phyloP scores from a whole-genome alignment of 2,329 filamentous ascomycete species.

The Penicillium glabrum region DNA sequence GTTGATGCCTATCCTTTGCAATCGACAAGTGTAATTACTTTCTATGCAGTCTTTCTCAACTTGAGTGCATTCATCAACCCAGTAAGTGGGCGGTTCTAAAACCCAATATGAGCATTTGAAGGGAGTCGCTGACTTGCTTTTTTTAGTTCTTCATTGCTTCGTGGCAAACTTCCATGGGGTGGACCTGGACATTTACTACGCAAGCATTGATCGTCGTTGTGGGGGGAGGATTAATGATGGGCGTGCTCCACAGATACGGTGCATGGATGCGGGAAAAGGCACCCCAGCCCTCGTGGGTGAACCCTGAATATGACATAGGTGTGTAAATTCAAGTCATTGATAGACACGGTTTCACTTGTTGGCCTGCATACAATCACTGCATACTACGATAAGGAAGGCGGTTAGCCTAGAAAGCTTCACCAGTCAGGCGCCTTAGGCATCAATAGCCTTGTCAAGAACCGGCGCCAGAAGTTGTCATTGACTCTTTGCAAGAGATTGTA shows the following conservation, averaged over 20 bases:
- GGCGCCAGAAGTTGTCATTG: too few relatives aligned
- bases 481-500: too few relatives aligned
- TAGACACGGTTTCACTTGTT: too few relatives aligned
- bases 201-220: conserved; percentile 50
- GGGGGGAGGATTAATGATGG: conserved; percentile 41
- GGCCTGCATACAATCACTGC: too few relatives aligned
- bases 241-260: conserved; percentile 43
- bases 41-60: conserved; percentile 57
- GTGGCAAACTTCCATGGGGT: conserved; percentile 49
- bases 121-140: background rate
- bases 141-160: conserved; percentile 52
- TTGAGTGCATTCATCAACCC: conserved; percentile 50
- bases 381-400: too few relatives aligned
- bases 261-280: conserved; percentile 35
- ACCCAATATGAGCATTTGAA: background rate
- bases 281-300: conserved; percentile 47
- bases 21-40: conserved; percentile 55
- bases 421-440: too few relatives aligned
- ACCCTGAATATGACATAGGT: conserved; percentile 40
- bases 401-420: too few relatives aligned
- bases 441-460: too few relatives aligned
- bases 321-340: background rate
- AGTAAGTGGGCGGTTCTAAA: conserved; percentile 21
- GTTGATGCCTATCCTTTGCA: conserved; percentile 58
- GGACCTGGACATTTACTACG: conserved; percentile 53